Base-by-base conservation (phyloP, 306 rosid species). In the Pueraria montana region DNA sequence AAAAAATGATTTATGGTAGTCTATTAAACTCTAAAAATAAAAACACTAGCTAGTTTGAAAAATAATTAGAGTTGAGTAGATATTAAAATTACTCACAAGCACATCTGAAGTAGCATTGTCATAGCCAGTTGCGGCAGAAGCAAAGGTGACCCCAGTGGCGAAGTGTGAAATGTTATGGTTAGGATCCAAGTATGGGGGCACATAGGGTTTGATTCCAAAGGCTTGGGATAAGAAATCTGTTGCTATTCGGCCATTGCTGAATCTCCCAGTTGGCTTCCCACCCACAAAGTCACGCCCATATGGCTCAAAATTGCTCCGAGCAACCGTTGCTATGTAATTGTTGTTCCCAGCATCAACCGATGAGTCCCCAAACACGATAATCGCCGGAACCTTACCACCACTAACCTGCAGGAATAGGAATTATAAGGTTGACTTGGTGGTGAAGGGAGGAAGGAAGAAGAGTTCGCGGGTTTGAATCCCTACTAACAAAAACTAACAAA, bases 261-360 rank as follows among this genome's bases (percentile, higher is more conserved):
- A 91, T 85, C 97, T 93, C 42, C 97, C 97, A 0, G 96, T 93
- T 0, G 97, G 46, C 50, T 82, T 90, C 5, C 91, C 90, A 1
- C 97, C 94, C 0, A 2, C 8, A 56, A 93, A 93, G 78, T 93
- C 97, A 12, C 97, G 90, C 0, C 97, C 97, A 11, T 93, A 93
- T 0, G 97, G 97, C 85, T 20, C 14, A 72, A 93, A 93, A 40
- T 93, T 93, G 84, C 97, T 93, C 78, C 94, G 71, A 5, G 93
- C 93, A 23, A 91, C 20, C 2, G 97, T 93, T 3, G 87, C 91
- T 24, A 91, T 93, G 74, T 45, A 87, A 84, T 93, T 91, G 91
- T 93, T 93, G 85, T 93, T 93, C 20, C 97, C 97, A 0, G 97
- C 97, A 63, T 93, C 96, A 0, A 91, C 97, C 0, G 97, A 86